These are phyloP conservation scores for Trypanosoma cruzi DNA, from an alignment of 208 protist species.

Conservation along the genomic window DNA sequence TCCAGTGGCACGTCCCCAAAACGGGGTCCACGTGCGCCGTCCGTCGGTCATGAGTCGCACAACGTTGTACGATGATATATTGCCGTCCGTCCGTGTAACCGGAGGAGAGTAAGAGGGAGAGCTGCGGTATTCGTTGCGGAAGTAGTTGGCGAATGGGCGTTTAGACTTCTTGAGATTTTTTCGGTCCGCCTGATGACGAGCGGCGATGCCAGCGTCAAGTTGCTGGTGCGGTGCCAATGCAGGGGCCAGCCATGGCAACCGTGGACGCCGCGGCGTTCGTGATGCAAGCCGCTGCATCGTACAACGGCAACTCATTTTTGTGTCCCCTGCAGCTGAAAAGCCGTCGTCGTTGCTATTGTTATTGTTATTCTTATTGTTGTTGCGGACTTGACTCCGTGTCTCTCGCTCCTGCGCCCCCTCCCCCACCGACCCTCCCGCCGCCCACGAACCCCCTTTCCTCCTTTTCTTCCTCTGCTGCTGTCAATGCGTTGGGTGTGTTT, in stretches of 20 bases:
- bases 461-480: neutral
- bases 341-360: neutral
- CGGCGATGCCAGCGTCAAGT: slow-evolving; percentile 76
- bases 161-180: slow-evolving; percentile 76
- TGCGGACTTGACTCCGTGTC: neutral
- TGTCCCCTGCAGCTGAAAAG: neutral
- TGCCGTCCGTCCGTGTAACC: slow-evolving; percentile 29
- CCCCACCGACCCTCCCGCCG: neutral
- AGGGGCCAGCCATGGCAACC: slow-evolving; percentile 53
- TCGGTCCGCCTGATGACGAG: slow-evolving; percentile 64
- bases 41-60: slow-evolving; percentile 70
- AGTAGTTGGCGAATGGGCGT: slow-evolving; percentile 81
- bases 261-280: slow-evolving; percentile 10
- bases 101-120: slow-evolving; percentile 39
- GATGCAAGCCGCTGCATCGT: slow-evolving; percentile 2
- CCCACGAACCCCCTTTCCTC: neutral
- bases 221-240: slow-evolving; percentile 71
- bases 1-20: slow-evolving; percentile 56
- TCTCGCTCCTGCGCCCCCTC: neutral
- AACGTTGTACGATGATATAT: slow-evolving; percentile 45
- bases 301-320: slow-evolving; percentile 4
- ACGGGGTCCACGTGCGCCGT: slow-evolving; percentile 45
- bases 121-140: slow-evolving; percentile 59
- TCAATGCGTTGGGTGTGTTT: neutral
- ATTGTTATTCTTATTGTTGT: neutral